These are phyloP conservation scores for Trichoderma hamatum DNA, from an alignment of 2,329 filamentous ascomycete genomes.

Conservation along the genomic window DNA sequence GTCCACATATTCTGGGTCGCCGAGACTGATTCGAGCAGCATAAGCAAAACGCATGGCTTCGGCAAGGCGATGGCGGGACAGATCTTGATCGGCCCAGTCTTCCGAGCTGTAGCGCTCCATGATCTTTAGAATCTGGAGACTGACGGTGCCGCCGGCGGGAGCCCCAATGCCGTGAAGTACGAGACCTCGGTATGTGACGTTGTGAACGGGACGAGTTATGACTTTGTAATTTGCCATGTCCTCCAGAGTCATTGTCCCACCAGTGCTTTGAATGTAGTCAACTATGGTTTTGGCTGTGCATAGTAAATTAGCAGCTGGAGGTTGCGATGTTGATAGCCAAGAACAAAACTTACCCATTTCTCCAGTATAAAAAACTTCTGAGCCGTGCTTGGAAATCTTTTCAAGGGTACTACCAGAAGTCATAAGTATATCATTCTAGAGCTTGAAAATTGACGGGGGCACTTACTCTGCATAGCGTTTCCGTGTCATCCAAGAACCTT, in stretches of 20 bases:
- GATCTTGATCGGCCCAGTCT: slow-evolving; percentile 57
- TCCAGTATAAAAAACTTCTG: slow-evolving; percentile 74
- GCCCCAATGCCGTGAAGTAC: slow-evolving; percentile 70
- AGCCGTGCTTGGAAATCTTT: slow-evolving; percentile 71
- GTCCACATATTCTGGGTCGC: slow-evolving; percentile 76
- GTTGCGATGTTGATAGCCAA: neutral
- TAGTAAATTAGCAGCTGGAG: slow-evolving; percentile 33
- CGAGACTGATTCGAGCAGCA: slow-evolving; percentile 74
- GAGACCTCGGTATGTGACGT: slow-evolving; percentile 69
- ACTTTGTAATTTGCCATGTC: slow-evolving; percentile 76
- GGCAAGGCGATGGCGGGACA: slow-evolving; percentile 79
- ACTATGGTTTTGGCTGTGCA: slow-evolving; percentile 72
- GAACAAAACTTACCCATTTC: slow-evolving; percentile 52
- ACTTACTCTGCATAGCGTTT: slow-evolving; percentile 70
- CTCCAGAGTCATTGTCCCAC: slow-evolving; percentile 83
- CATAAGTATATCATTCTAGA: slow-evolving; percentile 23
- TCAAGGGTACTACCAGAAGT: slow-evolving; percentile 62
- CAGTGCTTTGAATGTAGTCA: slow-evolving; percentile 63
- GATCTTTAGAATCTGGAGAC: slow-evolving; percentile 76
- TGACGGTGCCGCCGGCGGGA: slow-evolving; percentile 77
- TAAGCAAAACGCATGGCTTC: slow-evolving; percentile 93
- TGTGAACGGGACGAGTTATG: slow-evolving; percentile 64
- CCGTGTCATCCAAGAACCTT: slow-evolving; percentile 79
- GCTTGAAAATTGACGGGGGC: neutral
- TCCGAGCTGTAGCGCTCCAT: slow-evolving; percentile 72